These are phyloP conservation scores for Podosphaera aphanis DNA, from an alignment of 2,329 filamentous ascomycete species.

Conservation along the genomic window DNA sequence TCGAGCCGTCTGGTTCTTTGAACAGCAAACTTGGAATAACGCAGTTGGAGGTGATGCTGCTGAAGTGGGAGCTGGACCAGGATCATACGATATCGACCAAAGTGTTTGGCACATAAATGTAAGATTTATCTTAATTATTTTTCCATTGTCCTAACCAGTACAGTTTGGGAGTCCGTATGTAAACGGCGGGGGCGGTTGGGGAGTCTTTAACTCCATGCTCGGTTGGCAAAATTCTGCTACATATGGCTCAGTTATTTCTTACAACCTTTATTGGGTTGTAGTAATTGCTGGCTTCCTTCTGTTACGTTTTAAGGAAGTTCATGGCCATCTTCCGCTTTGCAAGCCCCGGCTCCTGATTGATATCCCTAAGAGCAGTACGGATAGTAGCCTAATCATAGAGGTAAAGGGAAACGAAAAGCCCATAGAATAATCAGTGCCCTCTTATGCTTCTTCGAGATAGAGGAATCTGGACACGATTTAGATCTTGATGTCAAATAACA, in stretches of 20 bases:
- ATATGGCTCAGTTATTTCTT: conserved; percentile 66
- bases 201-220: conserved; percentile 64
- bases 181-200: conserved; percentile 59
- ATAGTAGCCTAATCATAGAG: neutral
- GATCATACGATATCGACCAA: conserved; percentile 55
- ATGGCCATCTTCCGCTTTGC: conserved; percentile 22
- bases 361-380: neutral
- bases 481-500: neutral
- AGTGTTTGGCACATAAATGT: conserved; percentile 69
- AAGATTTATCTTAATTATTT: conserved; percentile 15
- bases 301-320: conserved; percentile 43
- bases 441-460: neutral
- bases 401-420: neutral
- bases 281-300: conserved; percentile 40
- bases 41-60: conserved; percentile 27
- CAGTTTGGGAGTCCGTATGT: conserved; percentile 55
- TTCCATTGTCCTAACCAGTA: conserved; percentile 1
- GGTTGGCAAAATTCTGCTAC: conserved; percentile 80
- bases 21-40: conserved; percentile 39
- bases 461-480: neutral
- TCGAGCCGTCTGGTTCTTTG: conserved; percentile 49
- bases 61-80: conserved; percentile 41
- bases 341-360: conserved; percentile 3
- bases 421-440: neutral
- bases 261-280: conserved; percentile 68